A percentile compares a stretch with the other conserved stretches of the same genome.
These are phyloP conservation scores for Citrullus colocynthis DNA, from an alignment of 306 rosid genomes.

Conservation along the genomic window DNA sequence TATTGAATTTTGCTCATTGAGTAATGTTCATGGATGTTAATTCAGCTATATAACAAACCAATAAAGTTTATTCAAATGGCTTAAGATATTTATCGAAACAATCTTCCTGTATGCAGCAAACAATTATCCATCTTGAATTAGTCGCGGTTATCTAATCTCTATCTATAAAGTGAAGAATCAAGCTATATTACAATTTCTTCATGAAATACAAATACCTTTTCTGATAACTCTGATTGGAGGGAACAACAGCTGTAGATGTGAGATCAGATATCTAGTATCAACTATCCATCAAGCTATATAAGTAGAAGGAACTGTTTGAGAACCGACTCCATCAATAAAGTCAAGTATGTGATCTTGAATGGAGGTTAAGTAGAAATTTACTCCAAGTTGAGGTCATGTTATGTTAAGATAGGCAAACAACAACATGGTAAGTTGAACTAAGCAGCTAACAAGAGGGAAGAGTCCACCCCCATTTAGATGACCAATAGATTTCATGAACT, in stretches of 20 bases:
- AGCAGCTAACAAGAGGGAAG: not conserved
- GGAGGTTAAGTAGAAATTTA: not conserved
- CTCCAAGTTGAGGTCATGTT: not conserved
- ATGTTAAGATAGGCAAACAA: not conserved
- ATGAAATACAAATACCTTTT: not conserved
- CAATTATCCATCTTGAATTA: not conserved
- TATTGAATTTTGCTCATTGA: not conserved
- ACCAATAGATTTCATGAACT: not conserved
- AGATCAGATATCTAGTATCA: not conserved
- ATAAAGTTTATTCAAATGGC: not conserved
- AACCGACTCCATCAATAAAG: not conserved
- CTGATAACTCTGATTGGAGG: not conserved
- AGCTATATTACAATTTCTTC: not conserved
- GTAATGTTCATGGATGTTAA: not conserved
- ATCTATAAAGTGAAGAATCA: not conserved
- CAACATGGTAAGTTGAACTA: not conserved
- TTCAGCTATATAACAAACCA: not conserved
- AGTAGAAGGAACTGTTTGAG: not conserved
- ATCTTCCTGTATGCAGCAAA: not conserved
- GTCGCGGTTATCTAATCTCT: not conserved
- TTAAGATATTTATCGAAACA: not conserved
- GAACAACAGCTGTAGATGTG: not conserved
- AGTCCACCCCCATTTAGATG: not conserved
- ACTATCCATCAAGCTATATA: not conserved
- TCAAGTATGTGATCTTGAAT: not conserved